A percentile compares a stretch with the other conserved stretches of the same genome.
Conservation (phyloP, 129 eudicot species). For the Artemisia annua region DNA sequence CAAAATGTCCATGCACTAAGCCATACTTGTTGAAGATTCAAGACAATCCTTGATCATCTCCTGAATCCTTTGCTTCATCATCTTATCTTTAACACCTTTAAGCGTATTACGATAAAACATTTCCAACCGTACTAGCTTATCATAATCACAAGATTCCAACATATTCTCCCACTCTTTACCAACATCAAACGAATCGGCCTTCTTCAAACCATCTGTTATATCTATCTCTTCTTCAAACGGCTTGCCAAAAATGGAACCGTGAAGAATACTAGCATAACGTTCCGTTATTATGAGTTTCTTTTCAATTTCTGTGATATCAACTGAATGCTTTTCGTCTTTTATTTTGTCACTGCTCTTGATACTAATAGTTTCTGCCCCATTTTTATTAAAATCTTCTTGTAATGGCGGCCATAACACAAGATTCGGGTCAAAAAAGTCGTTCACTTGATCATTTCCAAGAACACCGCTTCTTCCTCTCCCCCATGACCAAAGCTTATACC, state of each 20-base stretch:
- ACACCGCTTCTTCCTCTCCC: no score
- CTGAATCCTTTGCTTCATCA: constrained; percentile 67
- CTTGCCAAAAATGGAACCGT: constrained; percentile 70
- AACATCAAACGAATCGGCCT: constrained; percentile 50
- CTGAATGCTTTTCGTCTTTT: constrained; percentile 18
- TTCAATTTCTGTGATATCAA: constrained; percentile 21
- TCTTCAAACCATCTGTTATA: constrained; percentile 44
- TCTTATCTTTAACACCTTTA: constrained; percentile 71
- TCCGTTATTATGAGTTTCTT: constrained; percentile 52
- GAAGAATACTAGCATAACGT: constrained; percentile 71
- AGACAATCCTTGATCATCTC: constrained; percentile 68
- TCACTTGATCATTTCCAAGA: no score
- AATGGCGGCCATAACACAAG: constrained; percentile 74
- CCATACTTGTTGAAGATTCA: constrained; percentile 30
- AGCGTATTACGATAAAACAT: constrained; percentile 74
- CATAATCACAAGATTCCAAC: constrained; percentile 67
- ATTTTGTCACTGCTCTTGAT: constrained; percentile 14
- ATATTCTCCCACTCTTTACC: constrained; percentile 77
- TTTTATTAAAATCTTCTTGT: constrained; percentile 35
- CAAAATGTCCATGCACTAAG: not conserved
- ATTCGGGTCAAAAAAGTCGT: constrained; percentile 36
- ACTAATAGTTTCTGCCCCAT: constrained; percentile 1
- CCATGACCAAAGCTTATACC: no score
- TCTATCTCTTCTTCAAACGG: constrained; percentile 59
- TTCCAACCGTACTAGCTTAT: constrained; percentile 56